These are phyloP conservation scores for Diplodia seriata DNA, from an alignment of 2,329 filamentous ascomycete species.

Conservation along the genomic window DNA sequence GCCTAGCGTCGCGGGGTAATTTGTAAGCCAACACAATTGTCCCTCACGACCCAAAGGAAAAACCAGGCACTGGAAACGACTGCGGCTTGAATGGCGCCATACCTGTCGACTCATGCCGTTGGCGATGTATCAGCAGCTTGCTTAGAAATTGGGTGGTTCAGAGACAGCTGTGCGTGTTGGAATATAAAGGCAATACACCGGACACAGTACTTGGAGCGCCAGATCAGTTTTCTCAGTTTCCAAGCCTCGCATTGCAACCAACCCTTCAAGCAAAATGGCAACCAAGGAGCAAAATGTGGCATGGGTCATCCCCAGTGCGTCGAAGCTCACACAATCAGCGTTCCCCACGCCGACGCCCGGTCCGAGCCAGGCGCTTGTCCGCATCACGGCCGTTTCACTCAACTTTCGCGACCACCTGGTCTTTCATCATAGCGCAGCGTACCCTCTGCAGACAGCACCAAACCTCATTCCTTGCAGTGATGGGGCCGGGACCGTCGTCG, in stretches of 20 bases:
- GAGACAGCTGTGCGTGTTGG: not conserved
- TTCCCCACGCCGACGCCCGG: not conserved
- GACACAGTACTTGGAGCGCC: not conserved
- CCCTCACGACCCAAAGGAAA: not conserved
- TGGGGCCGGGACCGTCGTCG: slow-evolving; percentile 36
- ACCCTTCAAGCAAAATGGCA: not conserved
- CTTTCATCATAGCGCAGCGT: slow-evolving; percentile 19
- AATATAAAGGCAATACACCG: not conserved
- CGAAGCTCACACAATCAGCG: not conserved
- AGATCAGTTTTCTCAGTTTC: not conserved
- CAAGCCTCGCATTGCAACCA: not conserved
- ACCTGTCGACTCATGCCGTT: no score
- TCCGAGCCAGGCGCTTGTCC: slow-evolving; percentile 32
- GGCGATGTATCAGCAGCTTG: not conserved
- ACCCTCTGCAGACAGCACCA: not conserved
- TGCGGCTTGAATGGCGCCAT: not conserved
- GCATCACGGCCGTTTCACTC: slow-evolving; percentile 27
- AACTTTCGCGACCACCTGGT: slow-evolving; percentile 30
- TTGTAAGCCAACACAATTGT: not conserved
- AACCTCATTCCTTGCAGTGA: slow-evolving; percentile 37
- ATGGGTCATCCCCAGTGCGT: slow-evolving; percentile 8
- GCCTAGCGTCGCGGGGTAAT: not conserved
- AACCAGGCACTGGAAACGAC: not conserved
- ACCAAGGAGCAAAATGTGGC: not conserved
- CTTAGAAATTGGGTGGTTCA: slow-evolving; percentile 1